Evolutionary conservation across 2,329 filamentous ascomycete species (phyloP).

Genomic region (Trichoderma sp.): DNA sequence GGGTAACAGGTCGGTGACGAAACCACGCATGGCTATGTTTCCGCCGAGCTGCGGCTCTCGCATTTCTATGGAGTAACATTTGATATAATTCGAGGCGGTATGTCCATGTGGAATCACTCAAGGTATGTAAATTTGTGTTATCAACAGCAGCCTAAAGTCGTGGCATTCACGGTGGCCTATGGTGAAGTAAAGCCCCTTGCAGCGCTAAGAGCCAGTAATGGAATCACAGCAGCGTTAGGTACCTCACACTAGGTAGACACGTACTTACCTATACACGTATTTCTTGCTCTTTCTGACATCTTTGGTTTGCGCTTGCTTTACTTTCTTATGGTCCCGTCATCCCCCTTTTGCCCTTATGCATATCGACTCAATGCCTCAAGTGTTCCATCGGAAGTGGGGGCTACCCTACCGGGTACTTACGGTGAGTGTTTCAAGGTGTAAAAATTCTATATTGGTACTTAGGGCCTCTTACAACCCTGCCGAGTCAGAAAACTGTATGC

Average conservation of each 20-base stretch:
- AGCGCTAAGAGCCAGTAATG: not conserved
- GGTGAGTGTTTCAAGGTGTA: too few relatives aligned
- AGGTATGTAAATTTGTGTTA: not conserved
- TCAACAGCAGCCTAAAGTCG: not conserved
- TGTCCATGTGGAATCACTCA: not conserved
- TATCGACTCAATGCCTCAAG: too few relatives aligned
- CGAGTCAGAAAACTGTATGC: too few relatives aligned
- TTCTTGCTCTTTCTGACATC: too few relatives aligned
- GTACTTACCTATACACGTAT: too few relatives aligned
- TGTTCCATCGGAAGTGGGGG: too few relatives aligned
- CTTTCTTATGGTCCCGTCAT: too few relatives aligned
- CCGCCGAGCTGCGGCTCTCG: not conserved
- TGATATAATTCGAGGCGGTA: not conserved
- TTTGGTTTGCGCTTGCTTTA: not conserved
- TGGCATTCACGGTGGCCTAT: not conserved
- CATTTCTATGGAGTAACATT: not conserved
- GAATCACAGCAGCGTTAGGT: not conserved
- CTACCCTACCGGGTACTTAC: too few relatives aligned
- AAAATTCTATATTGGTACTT: too few relatives aligned
- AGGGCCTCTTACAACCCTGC: too few relatives aligned
- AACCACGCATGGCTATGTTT: not conserved
- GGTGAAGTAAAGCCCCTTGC: not conserved
- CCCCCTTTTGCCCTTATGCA: too few relatives aligned
- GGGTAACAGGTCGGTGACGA: not conserved
- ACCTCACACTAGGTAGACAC: too few relatives aligned